Conservation (phyloP, 192 early-diverging fungal genomes). For the Podila epicladia region DNA sequence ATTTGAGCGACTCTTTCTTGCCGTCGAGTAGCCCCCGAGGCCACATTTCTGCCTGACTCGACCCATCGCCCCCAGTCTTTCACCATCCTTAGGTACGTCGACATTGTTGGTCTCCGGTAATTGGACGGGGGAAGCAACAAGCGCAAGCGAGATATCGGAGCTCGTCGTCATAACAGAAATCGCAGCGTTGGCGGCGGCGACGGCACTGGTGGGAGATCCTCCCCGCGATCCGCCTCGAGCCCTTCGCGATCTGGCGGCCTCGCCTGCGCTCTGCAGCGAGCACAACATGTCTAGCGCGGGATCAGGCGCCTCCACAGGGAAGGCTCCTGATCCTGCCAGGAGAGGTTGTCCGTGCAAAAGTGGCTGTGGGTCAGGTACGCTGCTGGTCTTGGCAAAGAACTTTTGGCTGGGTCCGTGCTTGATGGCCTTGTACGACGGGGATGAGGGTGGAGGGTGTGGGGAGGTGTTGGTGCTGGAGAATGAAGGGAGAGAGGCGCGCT, state of each 20-base stretch:
- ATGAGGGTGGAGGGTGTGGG: not conserved
- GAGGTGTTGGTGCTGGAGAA: not conserved
- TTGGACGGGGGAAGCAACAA: not conserved
- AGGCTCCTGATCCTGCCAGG: not conserved
- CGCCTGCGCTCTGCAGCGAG: constrained; percentile 27
- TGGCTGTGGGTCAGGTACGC: not conserved
- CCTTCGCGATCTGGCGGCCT: constrained; percentile 23
- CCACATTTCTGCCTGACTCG: constrained; percentile 1
- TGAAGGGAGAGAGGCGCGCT: not conserved
- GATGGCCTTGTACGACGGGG: constrained; percentile 2
- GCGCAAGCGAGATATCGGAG: not conserved
- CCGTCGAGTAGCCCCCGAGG: not conserved
- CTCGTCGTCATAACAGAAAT: not conserved
- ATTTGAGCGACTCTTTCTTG: constrained; percentile 3
- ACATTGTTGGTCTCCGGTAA: not conserved
- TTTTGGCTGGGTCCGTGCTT: not conserved
- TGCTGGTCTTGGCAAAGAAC: not conserved
- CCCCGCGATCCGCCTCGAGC: not conserved
- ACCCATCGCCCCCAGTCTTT: constrained; percentile 13
- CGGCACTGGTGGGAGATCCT: not conserved
- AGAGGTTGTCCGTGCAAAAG: no score
- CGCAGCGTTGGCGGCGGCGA: not conserved
- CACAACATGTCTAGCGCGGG: not conserved
- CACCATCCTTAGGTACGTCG: constrained; percentile 1
- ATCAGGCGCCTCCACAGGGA: not conserved